Evolutionary conservation across 2,329 filamentous ascomycete genomes (phyloP).

Genomic region (Lasiodiplodia gonubiensis): DNA sequence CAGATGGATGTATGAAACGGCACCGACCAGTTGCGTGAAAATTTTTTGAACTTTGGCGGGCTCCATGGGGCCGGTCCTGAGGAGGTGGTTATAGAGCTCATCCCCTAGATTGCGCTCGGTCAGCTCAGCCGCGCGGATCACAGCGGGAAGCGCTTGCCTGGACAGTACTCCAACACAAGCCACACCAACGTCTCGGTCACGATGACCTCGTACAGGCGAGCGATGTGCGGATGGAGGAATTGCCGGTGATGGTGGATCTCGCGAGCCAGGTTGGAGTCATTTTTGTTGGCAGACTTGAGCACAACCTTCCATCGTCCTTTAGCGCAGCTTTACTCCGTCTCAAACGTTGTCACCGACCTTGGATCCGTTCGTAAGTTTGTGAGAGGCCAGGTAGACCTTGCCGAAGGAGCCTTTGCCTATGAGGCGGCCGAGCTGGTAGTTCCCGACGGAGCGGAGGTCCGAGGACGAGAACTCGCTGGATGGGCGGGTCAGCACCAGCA

Average conservation of each 20-base stretch:
- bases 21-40: conserved; percentile 93
- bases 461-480: conserved; percentile 88
- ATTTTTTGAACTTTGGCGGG: conserved; percentile 90
- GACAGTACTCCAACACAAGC: conserved; percentile 96
- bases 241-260: conserved; percentile 99
- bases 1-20: conserved; percentile 92
- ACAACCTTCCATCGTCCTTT: conserved; percentile 70
- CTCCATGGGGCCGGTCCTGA: conserved; percentile 82
- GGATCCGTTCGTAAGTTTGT: conserved; percentile 98
- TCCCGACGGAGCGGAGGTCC: conserved; percentile 90
- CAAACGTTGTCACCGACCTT: conserved; percentile 67
- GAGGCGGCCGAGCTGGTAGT: conserved; percentile 87
- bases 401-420: conserved; percentile 99
- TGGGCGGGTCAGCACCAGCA: conserved; percentile 26
- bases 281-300: conserved; percentile 95
- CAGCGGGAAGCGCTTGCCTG: conserved; percentile 62
- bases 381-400: conserved; percentile 93
- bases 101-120: conserved; percentile 66
- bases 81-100: conserved; percentile 95
- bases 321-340: not conserved
- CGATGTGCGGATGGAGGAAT: conserved; percentile 96
- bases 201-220: conserved; percentile 95
- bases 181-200: conserved; percentile 94
- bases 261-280: conserved; percentile 91
- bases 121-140: not conserved